These are phyloP conservation scores for Noccaea caerulescens DNA, from an alignment of 345 rosid genomes.

Conservation along the genomic window DNA sequence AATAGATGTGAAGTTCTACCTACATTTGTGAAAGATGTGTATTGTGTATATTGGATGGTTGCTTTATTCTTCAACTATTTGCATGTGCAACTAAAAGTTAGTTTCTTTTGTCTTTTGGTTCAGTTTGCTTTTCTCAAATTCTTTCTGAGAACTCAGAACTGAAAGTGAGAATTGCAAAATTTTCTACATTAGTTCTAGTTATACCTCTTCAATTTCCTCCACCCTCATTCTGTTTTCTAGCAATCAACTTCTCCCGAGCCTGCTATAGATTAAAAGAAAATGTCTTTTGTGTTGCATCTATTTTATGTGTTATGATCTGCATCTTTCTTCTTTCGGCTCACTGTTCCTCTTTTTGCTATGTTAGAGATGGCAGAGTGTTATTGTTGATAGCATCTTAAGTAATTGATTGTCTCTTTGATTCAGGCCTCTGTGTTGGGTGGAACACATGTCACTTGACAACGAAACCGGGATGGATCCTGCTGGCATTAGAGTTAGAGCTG, in stretches of 20 bases:
- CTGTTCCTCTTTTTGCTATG: slow-evolving; percentile 7
- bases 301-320: slow-evolving; percentile 14
- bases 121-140: slow-evolving; percentile 11
- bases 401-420: slow-evolving; percentile 6
- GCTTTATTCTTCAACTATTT: slow-evolving; percentile 23
- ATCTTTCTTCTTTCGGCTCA: slow-evolving; percentile 4
- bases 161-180: slow-evolving; percentile 8
- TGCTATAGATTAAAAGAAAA: background rate
- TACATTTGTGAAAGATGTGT: slow-evolving; percentile 10
- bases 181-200: slow-evolving; percentile 8
- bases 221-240: background rate
- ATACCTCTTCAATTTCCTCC: background rate
- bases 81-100: slow-evolving; percentile 28
- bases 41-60: slow-evolving; percentile 1
- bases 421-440: slow-evolving; percentile 96
- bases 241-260: background rate
- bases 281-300: slow-evolving; percentile 2
- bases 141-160: background rate
- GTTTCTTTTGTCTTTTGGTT: slow-evolving; percentile 21
- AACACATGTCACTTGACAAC: slow-evolving; percentile 94
- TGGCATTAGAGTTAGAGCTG: slow-evolving; percentile 80
- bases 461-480: slow-evolving; percentile 94
- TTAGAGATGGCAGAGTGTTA: slow-evolving; percentile 9
- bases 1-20: slow-evolving; percentile 12
- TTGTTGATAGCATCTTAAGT: slow-evolving; percentile 7